These are phyloP conservation scores for Calonectria naviculata DNA, from an alignment of 2,329 filamentous ascomycete genomes.

Conservation along the genomic window DNA sequence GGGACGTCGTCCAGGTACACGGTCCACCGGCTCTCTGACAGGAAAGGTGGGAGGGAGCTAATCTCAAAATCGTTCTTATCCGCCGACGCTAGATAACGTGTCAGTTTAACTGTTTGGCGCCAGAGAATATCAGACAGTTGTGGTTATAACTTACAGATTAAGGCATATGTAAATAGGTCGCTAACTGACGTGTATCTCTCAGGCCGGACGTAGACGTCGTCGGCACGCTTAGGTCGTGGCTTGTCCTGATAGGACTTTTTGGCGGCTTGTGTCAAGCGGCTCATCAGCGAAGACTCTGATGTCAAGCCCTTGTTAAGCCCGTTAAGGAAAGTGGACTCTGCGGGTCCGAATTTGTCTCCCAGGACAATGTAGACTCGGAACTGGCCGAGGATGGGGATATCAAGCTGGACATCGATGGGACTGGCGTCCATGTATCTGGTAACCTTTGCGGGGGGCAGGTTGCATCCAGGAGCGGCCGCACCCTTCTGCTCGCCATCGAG, in stretches of 20 bases:
- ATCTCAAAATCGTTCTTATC: constrained; percentile 30
- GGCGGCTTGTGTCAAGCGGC: constrained; percentile 66
- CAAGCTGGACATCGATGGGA: constrained; percentile 79
- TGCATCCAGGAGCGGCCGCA: constrained; percentile 60
- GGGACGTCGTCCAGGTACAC: constrained; percentile 29
- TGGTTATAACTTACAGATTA: constrained; percentile 66
- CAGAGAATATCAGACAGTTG: not conserved
- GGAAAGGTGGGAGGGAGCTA: constrained; percentile 17
- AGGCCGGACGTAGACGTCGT: constrained; percentile 73
- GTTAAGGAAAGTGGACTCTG: constrained; percentile 62
- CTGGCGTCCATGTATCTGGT: constrained; percentile 81
- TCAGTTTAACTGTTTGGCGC: not conserved
- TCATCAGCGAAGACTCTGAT: constrained; percentile 63
- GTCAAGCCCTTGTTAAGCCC: constrained; percentile 66
- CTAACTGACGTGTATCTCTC: constrained; percentile 75
- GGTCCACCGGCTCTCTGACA: constrained; percentile 26
- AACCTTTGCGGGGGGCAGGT: constrained; percentile 74
- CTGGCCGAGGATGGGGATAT: constrained; percentile 80
- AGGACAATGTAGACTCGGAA: constrained; percentile 79
- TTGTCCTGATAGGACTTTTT: constrained; percentile 69
- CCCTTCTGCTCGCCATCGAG: constrained; percentile 47
- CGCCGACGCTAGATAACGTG: constrained; percentile 16
- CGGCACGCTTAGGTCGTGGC: constrained; percentile 64
- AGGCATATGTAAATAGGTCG: constrained; percentile 73
- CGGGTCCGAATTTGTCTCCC: constrained; percentile 64